Base-by-base conservation (phyloP, 2,329 filamentous ascomycete genomes). In the Fusarium stilboides region DNA sequence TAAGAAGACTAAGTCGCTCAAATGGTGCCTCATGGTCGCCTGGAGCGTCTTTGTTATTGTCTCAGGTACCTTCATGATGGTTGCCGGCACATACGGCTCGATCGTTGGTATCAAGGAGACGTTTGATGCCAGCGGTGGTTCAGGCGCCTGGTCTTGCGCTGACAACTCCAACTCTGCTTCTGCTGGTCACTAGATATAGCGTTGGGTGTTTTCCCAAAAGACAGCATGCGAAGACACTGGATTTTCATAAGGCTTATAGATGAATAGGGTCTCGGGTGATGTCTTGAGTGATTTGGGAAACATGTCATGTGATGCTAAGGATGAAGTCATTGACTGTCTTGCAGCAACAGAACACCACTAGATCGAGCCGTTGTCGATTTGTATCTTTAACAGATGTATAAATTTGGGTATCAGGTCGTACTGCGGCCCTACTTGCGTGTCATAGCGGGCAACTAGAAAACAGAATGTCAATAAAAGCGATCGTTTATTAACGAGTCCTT, bases 81-180 rank as follows among this genome's bases (percentile, higher is more conserved):
- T 84, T 45, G 80, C 76, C 6, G 83, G 82, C 2, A 84, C 82
- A 0, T 85, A 84, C 49, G 82, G 81, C 1, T 81, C 81, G 0
- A 71, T 85, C 8, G 73, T 81, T 9, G 75, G 70, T 5, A 73
- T 74, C 34, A 77, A 70, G 9, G 74, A 80, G 8, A 73, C 74
- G 1, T 81, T 83, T 56, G 71, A 74, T n/a, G 63, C 64, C 6
- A 71, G 71, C 6, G 78, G 77, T 2, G 80, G 80, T 0, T 79
- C 80, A 4, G 70, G 72, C 1, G 80, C 80, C 0, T 84, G 80
- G 76, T 80, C 81, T 2, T 84, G 81, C 49, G 79, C 78, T 0
- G 81, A 84, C 50, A 84, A 84, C 73, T 82, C 81, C 6, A 75
- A 77, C 47, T 77, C 75, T 53, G 62, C 17, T 2, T 36, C 58